Evolutionary conservation across 441 rosid species (phyloP).

Genomic region (Erodium texanum): DNA sequence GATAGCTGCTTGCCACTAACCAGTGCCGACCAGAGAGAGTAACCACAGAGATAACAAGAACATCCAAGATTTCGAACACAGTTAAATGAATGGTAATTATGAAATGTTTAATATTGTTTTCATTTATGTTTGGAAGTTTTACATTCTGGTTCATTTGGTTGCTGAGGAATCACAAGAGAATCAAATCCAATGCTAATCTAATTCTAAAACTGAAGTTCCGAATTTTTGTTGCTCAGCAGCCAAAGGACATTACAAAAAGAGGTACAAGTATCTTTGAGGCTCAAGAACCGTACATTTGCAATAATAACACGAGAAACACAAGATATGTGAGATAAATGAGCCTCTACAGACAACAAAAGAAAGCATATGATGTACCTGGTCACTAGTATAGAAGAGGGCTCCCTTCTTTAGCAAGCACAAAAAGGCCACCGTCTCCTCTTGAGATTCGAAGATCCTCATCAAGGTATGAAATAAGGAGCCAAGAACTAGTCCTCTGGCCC

Average conservation of each 20-base stretch:
- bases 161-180: background rate
- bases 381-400: slow-evolving; percentile 64
- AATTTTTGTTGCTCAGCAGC: background rate
- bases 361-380: slow-evolving; percentile 14
- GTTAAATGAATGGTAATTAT: no score
- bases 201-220: background rate
- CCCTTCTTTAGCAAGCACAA: slow-evolving; percentile 80
- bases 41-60: background rate
- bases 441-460: slow-evolving; percentile 82
- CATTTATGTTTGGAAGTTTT: background rate
- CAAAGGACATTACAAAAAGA: background rate
- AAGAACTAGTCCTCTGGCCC: slow-evolving; percentile 52
- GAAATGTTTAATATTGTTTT: no score
- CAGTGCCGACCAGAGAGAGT: background rate
- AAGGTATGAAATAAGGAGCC: slow-evolving; percentile 84
- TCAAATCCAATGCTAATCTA: background rate
- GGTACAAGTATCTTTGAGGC: background rate
- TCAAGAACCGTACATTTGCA: background rate
- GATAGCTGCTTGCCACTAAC: background rate
- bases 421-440: slow-evolving; percentile 94
- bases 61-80: background rate
- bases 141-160: background rate
- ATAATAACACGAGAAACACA: background rate
- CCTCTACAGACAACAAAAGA: background rate
- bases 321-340: background rate